phyloP scores from a whole-genome alignment of 1,284 basidiomycete genomes.

The Golubevia sp. region DNA sequence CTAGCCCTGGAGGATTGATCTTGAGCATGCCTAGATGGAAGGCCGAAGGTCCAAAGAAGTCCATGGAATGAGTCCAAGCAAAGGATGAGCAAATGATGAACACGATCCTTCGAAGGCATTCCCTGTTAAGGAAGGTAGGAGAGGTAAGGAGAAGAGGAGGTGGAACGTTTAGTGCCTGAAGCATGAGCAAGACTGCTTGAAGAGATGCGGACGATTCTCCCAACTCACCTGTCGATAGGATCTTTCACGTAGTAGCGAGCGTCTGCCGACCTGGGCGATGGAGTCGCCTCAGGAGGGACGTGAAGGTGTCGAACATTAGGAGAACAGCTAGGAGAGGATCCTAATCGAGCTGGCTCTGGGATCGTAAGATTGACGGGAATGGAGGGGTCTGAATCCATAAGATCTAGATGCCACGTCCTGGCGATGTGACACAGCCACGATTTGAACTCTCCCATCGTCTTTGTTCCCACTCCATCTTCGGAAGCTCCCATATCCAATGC shows the following conservation, averaged over 20 bases:
- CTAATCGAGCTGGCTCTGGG: too few species aligned
- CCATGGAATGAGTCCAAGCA: constrained; percentile 10
- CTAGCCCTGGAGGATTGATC: constrained; percentile 20
- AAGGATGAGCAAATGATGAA: constrained; percentile 7
- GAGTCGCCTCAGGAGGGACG: too few species aligned
- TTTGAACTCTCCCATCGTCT: constrained; percentile 26
- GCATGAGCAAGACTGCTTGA: too few species aligned
- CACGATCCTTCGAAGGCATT: constrained; percentile 7
- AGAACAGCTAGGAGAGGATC: too few species aligned
- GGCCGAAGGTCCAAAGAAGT: constrained; percentile 10
- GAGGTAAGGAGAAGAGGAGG: too few species aligned
- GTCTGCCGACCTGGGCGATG: not conserved
- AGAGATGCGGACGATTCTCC: too few species aligned
- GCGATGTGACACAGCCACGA: constrained; percentile 29
- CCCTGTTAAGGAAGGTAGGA: too few species aligned
- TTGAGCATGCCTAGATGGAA: constrained; percentile 31
- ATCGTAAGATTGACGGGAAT: too few species aligned
- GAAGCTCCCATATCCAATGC: constrained; percentile 33
- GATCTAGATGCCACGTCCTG: constrained; percentile 33
- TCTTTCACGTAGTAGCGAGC: constrained; percentile 6
- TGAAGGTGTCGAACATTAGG: too few species aligned
- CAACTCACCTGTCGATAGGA: constrained; percentile 7
- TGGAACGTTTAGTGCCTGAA: too few species aligned
- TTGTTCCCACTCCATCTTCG: constrained; percentile 33
- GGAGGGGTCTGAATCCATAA: constrained; percentile 14